Base-by-base conservation (phyloP, 352 stramenopile genomes). In the Phytophthora pluvialis region DNA sequence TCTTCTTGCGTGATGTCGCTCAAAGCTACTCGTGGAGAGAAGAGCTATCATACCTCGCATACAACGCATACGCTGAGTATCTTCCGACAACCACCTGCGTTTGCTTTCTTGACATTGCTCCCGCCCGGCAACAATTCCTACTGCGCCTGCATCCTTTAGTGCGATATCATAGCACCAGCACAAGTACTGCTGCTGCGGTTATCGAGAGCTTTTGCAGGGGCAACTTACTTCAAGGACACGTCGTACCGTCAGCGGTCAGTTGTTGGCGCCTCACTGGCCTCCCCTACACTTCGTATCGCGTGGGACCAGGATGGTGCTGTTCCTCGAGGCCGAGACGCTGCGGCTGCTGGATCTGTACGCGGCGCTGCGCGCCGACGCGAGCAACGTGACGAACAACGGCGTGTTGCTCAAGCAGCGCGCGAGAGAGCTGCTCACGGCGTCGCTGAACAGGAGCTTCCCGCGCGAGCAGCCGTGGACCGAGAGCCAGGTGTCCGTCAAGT, bases 401-500 rank as follows among this genome's bases (percentile, higher is more conserved):
- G 70, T 82, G 25, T 59, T 84, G 69, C 77, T 89, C 32, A 77
- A 75, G 28, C 72, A 75, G 35, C 58, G 67, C 44, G 80, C 80
- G 47, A 70, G 75, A 38, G 65, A 81, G 45, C 44, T 73, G 68
- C 73, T 89, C 28, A 81, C 80, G 33, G 62, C 56, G 31, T 64
- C 67, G 7, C 65, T 89, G 54, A 89, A 89, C 64, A 50, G 44
- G 40, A 73, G 43, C 48, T 83, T 76, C 49, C 58, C 67, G 33
- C 67, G 67, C 32, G 57, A 67, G 38, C 52, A 66, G 28, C 67
- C 66, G 25, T 86, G 79, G 75, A 84, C 73, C 15, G 80, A 87
- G 60, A 72, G 52, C 40, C 80, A 89, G 53, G 70, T 89, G 50
- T 70, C 72, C 6, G 80, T 86, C 61, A 89, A 89, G 67, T 78